These are phyloP conservation scores for Solanum corneliomulleri DNA, from an alignment of 257 asterid genomes.

Conservation along the genomic window DNA sequence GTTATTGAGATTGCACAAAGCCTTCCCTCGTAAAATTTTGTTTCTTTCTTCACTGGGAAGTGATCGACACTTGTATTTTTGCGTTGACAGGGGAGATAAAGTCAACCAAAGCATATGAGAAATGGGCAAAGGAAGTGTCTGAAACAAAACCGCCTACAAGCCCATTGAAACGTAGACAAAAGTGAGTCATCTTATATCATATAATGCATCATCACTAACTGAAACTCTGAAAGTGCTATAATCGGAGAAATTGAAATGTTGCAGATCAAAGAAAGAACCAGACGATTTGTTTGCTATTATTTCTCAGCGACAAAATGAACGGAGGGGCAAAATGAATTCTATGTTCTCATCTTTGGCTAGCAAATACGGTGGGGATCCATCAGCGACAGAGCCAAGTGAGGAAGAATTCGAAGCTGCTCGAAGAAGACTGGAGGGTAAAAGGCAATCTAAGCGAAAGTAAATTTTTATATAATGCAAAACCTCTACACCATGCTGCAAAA, in stretches of 20 bases:
- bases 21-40: not conserved
- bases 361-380: slow-evolving; percentile 57
- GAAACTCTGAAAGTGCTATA: not conserved
- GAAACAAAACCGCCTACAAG: slow-evolving; percentile 85
- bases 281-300: slow-evolving; percentile 62
- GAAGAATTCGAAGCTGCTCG: slow-evolving; percentile 92
- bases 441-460: slow-evolving; percentile 43
- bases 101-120: slow-evolving; percentile 59
- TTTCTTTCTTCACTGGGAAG: not conserved
- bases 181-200: slow-evolving; percentile 26
- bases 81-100: slow-evolving; percentile 45
- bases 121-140: slow-evolving; percentile 81
- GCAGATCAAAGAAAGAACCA: slow-evolving; percentile 55
- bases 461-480: not conserved
- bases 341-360: slow-evolving; percentile 71
- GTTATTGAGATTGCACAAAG: not conserved
- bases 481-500: not conserved
- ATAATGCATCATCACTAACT: not conserved
- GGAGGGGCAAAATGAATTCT: slow-evolving; percentile 63
- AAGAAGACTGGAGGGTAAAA: slow-evolving; percentile 48
- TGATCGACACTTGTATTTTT: not conserved
- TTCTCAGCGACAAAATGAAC: slow-evolving; percentile 62
- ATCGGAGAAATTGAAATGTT: not conserved
- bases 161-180: slow-evolving; percentile 51
- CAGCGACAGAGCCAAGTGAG: slow-evolving; percentile 63